Conservation (phyloP, 2,329 filamentous ascomycete genomes). For the Lachnellula hyalina region DNA sequence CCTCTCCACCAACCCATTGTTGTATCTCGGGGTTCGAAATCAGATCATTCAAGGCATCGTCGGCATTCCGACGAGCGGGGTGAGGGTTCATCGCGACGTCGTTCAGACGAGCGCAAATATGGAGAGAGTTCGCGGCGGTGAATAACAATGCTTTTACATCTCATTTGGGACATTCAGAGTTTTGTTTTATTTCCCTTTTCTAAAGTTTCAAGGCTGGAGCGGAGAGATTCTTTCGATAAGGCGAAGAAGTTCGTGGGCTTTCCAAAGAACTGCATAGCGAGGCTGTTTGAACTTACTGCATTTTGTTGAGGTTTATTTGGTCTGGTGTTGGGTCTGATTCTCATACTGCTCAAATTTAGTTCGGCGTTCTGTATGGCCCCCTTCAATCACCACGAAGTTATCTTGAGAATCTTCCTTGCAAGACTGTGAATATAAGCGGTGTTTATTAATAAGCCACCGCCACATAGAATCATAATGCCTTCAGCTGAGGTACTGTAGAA, state of each 20-base stretch:
- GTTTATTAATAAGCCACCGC: background rate
- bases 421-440: background rate
- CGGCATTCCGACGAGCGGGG: constrained; percentile 20
- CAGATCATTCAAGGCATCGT: constrained; percentile 11
- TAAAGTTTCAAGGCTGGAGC: background rate
- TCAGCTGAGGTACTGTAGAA: background rate
- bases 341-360: background rate
- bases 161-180: background rate
- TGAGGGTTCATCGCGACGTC: constrained; percentile 15
- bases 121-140: constrained; percentile 17
- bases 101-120: constrained; percentile 19
- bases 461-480: background rate
- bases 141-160: background rate
- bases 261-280: background rate
- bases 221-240: background rate
- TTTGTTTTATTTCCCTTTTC: background rate
- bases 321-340: background rate
- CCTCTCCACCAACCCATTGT: constrained; percentile 52
- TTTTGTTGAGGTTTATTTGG: background rate
- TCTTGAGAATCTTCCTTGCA: background rate
- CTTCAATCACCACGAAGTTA: background rate
- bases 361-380: background rate
- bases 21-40: constrained; percentile 38
- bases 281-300: background rate
- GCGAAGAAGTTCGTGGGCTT: background rate